Conservation (phyloP, 352 stramenopile species). For the Phytophthora constricta region DNA sequence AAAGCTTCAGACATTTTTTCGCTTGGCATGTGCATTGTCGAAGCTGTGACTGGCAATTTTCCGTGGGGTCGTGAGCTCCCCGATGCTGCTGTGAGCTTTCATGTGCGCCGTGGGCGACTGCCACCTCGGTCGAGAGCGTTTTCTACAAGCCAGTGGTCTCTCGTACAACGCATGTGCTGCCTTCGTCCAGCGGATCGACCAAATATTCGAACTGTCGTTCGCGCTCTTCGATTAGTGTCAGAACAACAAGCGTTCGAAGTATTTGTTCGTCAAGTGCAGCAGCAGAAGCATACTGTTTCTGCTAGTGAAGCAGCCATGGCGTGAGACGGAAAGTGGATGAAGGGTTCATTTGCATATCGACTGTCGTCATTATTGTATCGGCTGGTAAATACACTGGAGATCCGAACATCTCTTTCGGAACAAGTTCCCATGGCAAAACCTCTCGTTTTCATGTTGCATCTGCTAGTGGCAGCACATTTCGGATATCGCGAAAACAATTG, state of each 20-base stretch:
- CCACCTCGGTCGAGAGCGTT: slow-evolving; percentile 7
- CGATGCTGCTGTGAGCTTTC: slow-evolving; percentile 20
- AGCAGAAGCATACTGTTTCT: neutral
- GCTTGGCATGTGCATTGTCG: slow-evolving; percentile 34
- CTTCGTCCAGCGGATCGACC: slow-evolving; percentile 19
- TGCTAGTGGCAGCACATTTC: too few relatives aligned
- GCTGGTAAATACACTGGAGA: too few relatives aligned
- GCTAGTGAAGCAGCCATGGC: neutral
- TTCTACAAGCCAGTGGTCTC: slow-evolving; percentile 18
- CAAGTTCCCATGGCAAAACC: too few relatives aligned
- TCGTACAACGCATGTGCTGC: slow-evolving; percentile 29
- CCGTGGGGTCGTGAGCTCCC: slow-evolving; percentile 20
- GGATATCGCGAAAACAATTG: too few relatives aligned
- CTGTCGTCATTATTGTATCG: too few relatives aligned
- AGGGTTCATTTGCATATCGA: neutral
- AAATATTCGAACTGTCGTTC: slow-evolving; percentile 16
- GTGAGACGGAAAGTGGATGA: neutral
- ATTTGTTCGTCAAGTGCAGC: slow-evolving; percentile 2
- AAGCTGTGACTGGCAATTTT: slow-evolving; percentile 20
- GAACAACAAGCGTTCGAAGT: slow-evolving; percentile 4
- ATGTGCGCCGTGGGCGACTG: slow-evolving; percentile 15
- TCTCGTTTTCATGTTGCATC: too few relatives aligned
- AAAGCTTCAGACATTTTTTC: slow-evolving; percentile 31
- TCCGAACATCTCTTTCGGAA: too few relatives aligned
- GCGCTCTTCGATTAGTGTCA: slow-evolving; percentile 6